Conservation (phyloP, 805 yeast genomes). For the Hanseniaspora lindneri region DNA sequence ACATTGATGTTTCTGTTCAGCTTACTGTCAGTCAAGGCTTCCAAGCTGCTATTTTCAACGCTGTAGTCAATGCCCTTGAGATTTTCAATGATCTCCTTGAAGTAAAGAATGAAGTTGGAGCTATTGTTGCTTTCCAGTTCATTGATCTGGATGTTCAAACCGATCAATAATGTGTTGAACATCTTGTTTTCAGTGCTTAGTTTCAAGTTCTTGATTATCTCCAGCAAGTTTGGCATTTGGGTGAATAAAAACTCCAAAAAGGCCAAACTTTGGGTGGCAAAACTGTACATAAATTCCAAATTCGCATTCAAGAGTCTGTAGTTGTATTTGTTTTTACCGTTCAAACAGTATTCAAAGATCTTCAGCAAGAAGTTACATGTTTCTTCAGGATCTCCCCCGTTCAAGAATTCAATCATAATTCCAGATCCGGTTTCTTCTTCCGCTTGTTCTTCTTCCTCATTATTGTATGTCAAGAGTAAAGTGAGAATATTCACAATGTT, state of each 20-base stretch:
- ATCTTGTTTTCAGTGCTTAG: conserved; percentile 2
- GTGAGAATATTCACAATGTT: conserved; percentile 52
- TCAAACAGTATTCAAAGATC: conserved; percentile 14
- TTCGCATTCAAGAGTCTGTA: conserved; percentile 17
- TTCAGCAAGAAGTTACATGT: conserved; percentile 15
- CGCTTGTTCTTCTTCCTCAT: conserved; percentile 37
- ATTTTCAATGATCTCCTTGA: conserved; percentile 20
- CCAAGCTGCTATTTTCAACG: conserved; percentile 22
- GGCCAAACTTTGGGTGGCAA: conserved; percentile 31
- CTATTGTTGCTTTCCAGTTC: conserved; percentile 24
- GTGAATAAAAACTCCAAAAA: conserved; percentile 22
- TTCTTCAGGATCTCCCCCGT: conserved; percentile 22
- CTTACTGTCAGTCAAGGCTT: conserved; percentile 33
- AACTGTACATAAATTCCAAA: conserved; percentile 32
- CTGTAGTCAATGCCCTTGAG: background rate
- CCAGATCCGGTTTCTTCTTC: background rate
- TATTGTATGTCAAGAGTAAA: conserved; percentile 52
- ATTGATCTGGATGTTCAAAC: conserved; percentile 25
- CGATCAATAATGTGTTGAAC: conserved; percentile 21
- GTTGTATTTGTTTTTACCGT: conserved; percentile 3
- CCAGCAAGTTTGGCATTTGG: conserved; percentile 7
- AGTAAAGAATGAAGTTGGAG: conserved; percentile 17
- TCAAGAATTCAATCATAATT: conserved; percentile 21
- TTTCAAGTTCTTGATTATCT: conserved; percentile 1
- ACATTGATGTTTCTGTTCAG: conserved; percentile 41